phyloP scores from a whole-genome alignment of 1,284 basidiomycete species.

The Mycena sp. region DNA sequence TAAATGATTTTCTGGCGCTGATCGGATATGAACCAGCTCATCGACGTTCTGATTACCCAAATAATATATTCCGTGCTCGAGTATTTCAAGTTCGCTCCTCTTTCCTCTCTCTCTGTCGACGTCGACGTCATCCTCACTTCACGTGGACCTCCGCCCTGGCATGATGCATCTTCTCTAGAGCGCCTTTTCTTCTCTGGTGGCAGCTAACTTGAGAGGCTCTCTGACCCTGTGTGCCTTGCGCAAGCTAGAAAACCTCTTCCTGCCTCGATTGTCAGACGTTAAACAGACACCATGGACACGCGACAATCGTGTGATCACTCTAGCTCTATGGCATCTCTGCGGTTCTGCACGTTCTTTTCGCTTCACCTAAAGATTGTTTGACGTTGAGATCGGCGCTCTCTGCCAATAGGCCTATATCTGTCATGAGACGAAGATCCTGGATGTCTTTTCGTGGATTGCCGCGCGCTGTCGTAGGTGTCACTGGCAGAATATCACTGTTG shows the following conservation, averaged over 20 bases:
- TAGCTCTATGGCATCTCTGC: slow-evolving; percentile 66
- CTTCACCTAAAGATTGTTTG: slow-evolving; percentile 18
- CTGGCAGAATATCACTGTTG: neutral
- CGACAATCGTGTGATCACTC: slow-evolving; percentile 42
- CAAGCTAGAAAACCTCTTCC: slow-evolving; percentile 39
- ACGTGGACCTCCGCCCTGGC: slow-evolving; percentile 39
- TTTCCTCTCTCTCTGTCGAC: slow-evolving; percentile 36
- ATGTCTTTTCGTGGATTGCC: too few relatives aligned
- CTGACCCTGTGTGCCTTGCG: slow-evolving; percentile 41
- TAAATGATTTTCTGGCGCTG: too few relatives aligned
- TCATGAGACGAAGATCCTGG: too few relatives aligned
- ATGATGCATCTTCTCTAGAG: slow-evolving; percentile 40
- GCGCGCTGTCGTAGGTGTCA: neutral
- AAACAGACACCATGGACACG: slow-evolving; percentile 19
- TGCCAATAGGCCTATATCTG: too few relatives aligned
- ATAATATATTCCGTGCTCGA: slow-evolving; percentile 38
- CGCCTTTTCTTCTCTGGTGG: slow-evolving; percentile 29
- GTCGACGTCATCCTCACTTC: neutral
- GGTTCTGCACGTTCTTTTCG: slow-evolving; percentile 50
- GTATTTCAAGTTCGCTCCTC: slow-evolving; percentile 34
- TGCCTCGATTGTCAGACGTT: slow-evolving; percentile 17
- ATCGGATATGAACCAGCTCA: slow-evolving; percentile 33
- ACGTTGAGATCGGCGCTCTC: neutral
- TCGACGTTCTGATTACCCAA: slow-evolving; percentile 35
- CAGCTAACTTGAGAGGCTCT: slow-evolving; percentile 38